Evolutionary conservation across 1,284 basidiomycete species (phyloP).

Genomic region (Peniophora sp.): DNA sequence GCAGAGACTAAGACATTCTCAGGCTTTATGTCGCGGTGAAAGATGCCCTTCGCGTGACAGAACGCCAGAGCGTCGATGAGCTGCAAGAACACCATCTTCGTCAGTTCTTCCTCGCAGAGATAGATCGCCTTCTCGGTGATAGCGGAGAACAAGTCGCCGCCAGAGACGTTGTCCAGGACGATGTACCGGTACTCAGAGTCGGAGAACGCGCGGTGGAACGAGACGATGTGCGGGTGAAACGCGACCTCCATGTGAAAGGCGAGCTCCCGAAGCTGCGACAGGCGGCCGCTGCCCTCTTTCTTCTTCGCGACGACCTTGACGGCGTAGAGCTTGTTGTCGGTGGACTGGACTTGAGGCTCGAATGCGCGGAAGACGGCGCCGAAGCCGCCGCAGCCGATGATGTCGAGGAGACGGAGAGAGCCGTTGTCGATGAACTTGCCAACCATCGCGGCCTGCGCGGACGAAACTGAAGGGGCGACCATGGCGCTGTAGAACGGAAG

Average conservation of each 20-base stretch:
- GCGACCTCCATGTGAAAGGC: slow-evolving; percentile 48
- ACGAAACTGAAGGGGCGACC: too few species aligned
- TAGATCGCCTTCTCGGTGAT: slow-evolving; percentile 33
- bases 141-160: slow-evolving; percentile 43
- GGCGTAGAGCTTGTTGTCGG: slow-evolving; percentile 43
- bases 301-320: slow-evolving; percentile 64
- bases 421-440: slow-evolving; percentile 78
- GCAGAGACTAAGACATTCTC: slow-evolving; percentile 60
- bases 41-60: slow-evolving; percentile 54
- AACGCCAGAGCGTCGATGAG: slow-evolving; percentile 57
- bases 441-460: slow-evolving; percentile 42
- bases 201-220: slow-evolving; percentile 51
- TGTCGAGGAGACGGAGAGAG: slow-evolving; percentile 74
- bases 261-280: slow-evolving; percentile 35
- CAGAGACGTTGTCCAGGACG: slow-evolving; percentile 54
- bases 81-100: slow-evolving; percentile 45
- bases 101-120: slow-evolving; percentile 28
- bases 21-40: slow-evolving; percentile 68
- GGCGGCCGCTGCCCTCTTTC: slow-evolving; percentile 40
- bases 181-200: slow-evolving; percentile 49
- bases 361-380: slow-evolving; percentile 72
- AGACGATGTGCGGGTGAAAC: slow-evolving; percentile 50
- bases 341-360: slow-evolving; percentile 25
- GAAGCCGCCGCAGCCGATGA: slow-evolving; percentile 72
- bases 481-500: neutral